These are phyloP conservation scores for Fusarium xylarioides DNA, from an alignment of 2,329 filamentous ascomycete genomes.

Conservation along the genomic window DNA sequence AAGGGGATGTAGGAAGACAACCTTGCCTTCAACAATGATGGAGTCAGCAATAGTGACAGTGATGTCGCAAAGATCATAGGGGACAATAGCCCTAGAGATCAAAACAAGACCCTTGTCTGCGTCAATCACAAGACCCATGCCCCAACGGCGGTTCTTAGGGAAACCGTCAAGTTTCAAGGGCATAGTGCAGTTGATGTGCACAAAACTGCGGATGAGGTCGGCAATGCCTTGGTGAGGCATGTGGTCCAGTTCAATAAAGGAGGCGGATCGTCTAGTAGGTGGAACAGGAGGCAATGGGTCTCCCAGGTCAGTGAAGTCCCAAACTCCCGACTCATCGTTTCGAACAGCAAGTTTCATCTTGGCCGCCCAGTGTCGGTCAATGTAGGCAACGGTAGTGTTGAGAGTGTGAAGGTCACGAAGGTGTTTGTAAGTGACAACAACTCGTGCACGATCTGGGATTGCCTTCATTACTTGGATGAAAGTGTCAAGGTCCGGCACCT, in stretches of 20 bases:
- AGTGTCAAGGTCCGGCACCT: slow-evolving; percentile 84
- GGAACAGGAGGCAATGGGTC: slow-evolving; percentile 80
- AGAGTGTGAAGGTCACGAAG: slow-evolving; percentile 93
- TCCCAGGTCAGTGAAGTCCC: slow-evolving; percentile 91
- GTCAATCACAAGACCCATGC: slow-evolving; percentile 96
- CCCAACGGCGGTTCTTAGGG: slow-evolving; percentile 91
- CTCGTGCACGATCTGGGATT: slow-evolving; percentile 83
- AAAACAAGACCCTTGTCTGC: slow-evolving; percentile 95
- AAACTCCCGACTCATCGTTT: slow-evolving; percentile 89
- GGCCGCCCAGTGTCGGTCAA: slow-evolving; percentile 94
- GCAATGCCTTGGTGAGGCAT: slow-evolving; percentile 90
- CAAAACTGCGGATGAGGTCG: slow-evolving; percentile 92
- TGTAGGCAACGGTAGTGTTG: slow-evolving; percentile 89
- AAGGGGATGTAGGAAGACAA: slow-evolving; percentile 93
- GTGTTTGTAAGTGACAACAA: slow-evolving; percentile 96
- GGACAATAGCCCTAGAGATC: slow-evolving; percentile 92
- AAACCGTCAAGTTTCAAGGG: slow-evolving; percentile 98
- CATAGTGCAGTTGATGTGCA: slow-evolving; percentile 91
- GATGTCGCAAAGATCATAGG: slow-evolving; percentile 96
- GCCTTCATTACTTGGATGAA: slow-evolving; percentile 91
- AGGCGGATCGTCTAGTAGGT: slow-evolving; percentile 78
- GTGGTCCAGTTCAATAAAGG: slow-evolving; percentile 92
- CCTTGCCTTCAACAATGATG: slow-evolving; percentile 91
- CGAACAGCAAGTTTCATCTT: slow-evolving; percentile 94
- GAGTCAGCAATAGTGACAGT: slow-evolving; percentile 96